Conservation (phyloP, 1,284 basidiomycete species). For the Farysia itapuensis region DNA sequence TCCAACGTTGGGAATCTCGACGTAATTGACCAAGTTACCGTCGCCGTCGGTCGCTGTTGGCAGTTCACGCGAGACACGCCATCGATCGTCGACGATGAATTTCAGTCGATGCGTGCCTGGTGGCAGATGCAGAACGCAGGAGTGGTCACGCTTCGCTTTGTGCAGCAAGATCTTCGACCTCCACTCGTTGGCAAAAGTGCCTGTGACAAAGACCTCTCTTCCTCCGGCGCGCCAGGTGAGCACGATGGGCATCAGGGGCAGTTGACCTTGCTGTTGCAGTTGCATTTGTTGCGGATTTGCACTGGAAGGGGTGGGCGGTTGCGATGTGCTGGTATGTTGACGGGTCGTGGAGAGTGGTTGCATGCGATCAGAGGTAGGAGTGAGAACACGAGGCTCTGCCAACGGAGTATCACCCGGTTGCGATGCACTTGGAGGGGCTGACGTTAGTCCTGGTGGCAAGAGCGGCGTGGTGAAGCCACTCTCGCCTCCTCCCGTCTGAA, state of each 20-base stretch:
- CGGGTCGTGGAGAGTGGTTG: conserved; percentile 5
- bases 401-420: conserved; percentile 22
- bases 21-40: conserved; percentile 90
- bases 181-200: conserved; percentile 68
- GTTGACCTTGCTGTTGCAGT: conserved; percentile 2
- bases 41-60: conserved; percentile 92
- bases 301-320: conserved; percentile 21
- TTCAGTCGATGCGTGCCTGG: conserved; percentile 94
- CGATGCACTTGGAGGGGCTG: conserved; percentile 31
- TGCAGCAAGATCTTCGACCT: conserved; percentile 61
- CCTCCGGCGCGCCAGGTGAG: conserved; percentile 53
- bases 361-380: conserved; percentile 2
- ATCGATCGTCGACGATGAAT: conserved; percentile 91
- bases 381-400: conserved; percentile 4
- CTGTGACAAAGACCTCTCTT: conserved; percentile 64
- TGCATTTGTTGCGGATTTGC: conserved; percentile 1
- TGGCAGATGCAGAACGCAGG: conserved; percentile 61
- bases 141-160: conserved; percentile 45
- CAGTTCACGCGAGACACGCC: conserved; percentile 74
- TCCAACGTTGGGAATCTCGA: conserved; percentile 55
- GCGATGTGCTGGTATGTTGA: conserved; percentile 6
- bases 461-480: conserved; percentile 43
- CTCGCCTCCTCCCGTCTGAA: conserved; percentile 40
- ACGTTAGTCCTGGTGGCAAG: conserved; percentile 35
- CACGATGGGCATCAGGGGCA: conserved; percentile 25